Base-by-base conservation (phyloP, 495 filamentous ascomycete species). In the Hypoxylon lenormandii region DNA sequence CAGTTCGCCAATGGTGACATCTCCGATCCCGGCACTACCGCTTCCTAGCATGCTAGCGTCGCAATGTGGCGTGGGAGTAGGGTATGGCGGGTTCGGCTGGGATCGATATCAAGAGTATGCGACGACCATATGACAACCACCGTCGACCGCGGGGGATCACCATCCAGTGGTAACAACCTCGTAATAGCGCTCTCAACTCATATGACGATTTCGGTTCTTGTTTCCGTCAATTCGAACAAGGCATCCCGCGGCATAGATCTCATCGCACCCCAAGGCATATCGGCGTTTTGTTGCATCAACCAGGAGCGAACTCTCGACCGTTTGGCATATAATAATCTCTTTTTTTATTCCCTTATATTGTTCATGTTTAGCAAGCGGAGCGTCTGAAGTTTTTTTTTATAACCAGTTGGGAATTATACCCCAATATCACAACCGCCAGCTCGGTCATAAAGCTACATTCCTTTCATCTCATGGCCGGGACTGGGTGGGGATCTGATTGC, bases 41-140 rank as follows among this genome's bases (percentile, higher is more conserved):
- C 84, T 98, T 30, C 94, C 95, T 16, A 98, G 95, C 81, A 90
- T 92, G 87, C 85, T 98, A 50, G 86, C 91, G 62, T 85, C 86
- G 73, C 91, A 92, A 77, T 98, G 95, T 81, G 90, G 92, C 73
- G 87, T 88, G 58, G 88, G 88, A 78, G 78, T 84, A 64, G 91
- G 91, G 13, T 93, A 90, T 78, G 88, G 87, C 70, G 83, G 86
- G 52, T 92, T 92, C 76, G 90, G 86, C 61, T 97, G 95, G 93
- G 89, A 89, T 72, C 80, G 84, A 59, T 88, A 85, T 69, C 84
- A 86, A 63, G 87, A 89, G 60, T 88, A 86, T 73, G 79, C 85
- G 52, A 82, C 86, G 50, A 86, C 82, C 43, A 88, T 88, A 83
- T 89, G 85, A 88, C 86, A 86, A 86, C 67, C 83, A 85, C 65